Evolutionary conservation across 2,329 filamentous ascomycete species (phyloP), one percentile per base, ranked within the genome.

Genomic region (Penicillium sp.): DNA sequence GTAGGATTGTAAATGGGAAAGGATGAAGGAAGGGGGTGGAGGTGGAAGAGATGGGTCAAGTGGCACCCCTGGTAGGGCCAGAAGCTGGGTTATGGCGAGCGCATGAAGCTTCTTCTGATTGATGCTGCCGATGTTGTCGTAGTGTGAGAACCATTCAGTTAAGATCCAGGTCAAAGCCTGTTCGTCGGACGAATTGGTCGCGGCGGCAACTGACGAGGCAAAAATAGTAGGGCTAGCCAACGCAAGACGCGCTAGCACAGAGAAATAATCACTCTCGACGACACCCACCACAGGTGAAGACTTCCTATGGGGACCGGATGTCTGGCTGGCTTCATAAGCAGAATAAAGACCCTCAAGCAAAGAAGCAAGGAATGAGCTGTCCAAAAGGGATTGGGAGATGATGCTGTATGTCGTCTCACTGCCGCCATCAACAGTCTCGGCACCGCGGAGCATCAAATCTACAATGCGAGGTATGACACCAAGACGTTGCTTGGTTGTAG

Each of bases 251-350:
- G 90, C 87, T 2, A 99, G 79, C 2, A 97, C 85, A 4, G 85
- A 83, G 67, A 96, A 88, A 70, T 96, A 96, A 68, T 96, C 90
- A 0, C 89, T 89, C 67, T 96, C 86, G 0, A 89, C 86, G 10
- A 91, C 81, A 11, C 86, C 84, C 63, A 88, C 87, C 32, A 97
- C 82, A 29, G 84, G 83, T 38, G 86, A 82, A 18, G 84, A 79
- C 61, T 82, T 88, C 26, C 82, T 82, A 65, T 90, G 89, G 0
- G 93, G 92, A 0, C 94, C 93, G 0, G 89, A 89, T 0, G 89
- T 90, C 69, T 95, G 87, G 63, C 89, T 87, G 2, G 90, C 86
- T 66, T 88, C 83, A 81, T 78, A 86, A 2, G 86, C 82, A 48
- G 86, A 82, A 65, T 84, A 85, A 1, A 93, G 79, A 8, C 82